Base-by-base conservation (phyloP, 179 eudicot species). In the Spergularia azorica region DNA sequence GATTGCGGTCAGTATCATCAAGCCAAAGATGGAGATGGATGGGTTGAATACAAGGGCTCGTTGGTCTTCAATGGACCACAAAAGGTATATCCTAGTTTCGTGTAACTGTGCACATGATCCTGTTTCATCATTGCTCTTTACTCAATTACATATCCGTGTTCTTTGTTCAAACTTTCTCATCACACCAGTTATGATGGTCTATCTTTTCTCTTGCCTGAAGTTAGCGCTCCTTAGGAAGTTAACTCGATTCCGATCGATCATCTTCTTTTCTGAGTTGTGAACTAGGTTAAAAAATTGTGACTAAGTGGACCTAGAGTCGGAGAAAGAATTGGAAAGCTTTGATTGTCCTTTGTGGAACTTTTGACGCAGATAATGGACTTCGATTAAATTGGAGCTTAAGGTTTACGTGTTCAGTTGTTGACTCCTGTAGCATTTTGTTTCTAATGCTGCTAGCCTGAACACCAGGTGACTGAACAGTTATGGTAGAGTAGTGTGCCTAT, bases 1-100 rank as follows among this genome's bases (percentile, higher is more conserved):
- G 98, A 95, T 83, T 95, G 99, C 76, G 83, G 99, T 76, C 98
- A 91, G 83, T 93, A 95, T 87, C 99, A 95, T 80, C 99, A 95
- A 86, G 99, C 99, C 39, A 95, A 90, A 85, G 98, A 95, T 81
- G 99, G 99, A 59, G 98, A 93, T 85, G 98, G 99, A 46, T 95
- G 94, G 96, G 90, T 89, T 32, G 96, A 91, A 76, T 89, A 88
- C 84, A 95, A 88, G 84, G 99, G 98, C 20, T 91, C 99, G 61
- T 81, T 95, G 70, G 97, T 86, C 77, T 91, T 91, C 79, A 88
- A 79, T 83, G 87, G 83, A 76, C 94, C 94, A 74, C 98, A 93
- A 84, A 91, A 95, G 90, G 99, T 95, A 80, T 73, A 64, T 52
- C 16, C 63, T 38, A 18, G 36, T 66, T 73, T 41, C 32, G 21